Evolutionary conservation across 805 yeast species (phyloP), one percentile per base, ranked within the genome.

Genomic region (Lachancea dasiensis): DNA sequence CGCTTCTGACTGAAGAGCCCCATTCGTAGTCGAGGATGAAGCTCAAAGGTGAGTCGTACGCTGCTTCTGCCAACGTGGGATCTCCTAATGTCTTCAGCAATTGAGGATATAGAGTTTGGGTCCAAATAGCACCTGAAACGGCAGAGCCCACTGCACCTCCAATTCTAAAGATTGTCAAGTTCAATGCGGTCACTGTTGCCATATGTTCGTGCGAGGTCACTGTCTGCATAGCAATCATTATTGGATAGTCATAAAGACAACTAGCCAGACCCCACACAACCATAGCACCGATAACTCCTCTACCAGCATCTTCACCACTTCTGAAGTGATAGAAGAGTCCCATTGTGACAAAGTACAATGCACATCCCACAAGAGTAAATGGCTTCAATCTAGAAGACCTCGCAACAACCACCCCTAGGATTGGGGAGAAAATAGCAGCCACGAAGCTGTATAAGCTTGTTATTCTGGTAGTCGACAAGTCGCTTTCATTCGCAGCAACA

Each of bases 111-210:
- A 81, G 21, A 6, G 70, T 39, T 46, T 78, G 78, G 10, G 85
- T 74, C 86, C 86, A 81, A 29, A 81, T 68, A 21, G 86, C 85
- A 48, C 86, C 87, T 10, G 83, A 70, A n/a, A 81, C 72, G 18
- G 81, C 61, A 23, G 71, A 60, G 15, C 87, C 87, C 34, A 79
- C 54, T 4, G 85, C 82, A 10, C 73, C 57, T n/a, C 89, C 89
- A 39, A 81, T 66, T 47, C 75, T 68, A 54, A 76, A 79, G 14
- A 72, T 54, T 3, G 86, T 67, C 46, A 75, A 65, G 54, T 73
- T 73, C 16, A 81, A 56, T 2, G 86, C 72, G 26, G 79, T 70
- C 21, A 77, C 72, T 29, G 75, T 69, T 3, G 86, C 85, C 79
- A 82, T 73, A 57, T 75, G 68, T 54, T 77, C 82, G 59, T 81